Evolutionary conservation across 192 early-diverging fungal genomes (phyloP).

Genomic region (Allomyces macrogynus): DNA sequence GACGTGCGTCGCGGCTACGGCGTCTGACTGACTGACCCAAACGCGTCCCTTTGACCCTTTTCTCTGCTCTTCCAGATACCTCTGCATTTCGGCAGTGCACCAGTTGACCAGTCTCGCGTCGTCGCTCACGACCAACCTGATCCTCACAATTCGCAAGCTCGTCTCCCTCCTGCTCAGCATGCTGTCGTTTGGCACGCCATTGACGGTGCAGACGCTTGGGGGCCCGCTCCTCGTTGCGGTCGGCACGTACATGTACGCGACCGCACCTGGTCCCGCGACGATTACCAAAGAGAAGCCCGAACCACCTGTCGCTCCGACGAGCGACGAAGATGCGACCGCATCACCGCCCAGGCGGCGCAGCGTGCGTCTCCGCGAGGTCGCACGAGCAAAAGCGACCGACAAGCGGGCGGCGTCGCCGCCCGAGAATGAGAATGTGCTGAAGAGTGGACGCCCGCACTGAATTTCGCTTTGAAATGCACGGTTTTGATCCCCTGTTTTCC

Average conservation of each 20-base stretch:
- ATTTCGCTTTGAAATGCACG: too few relatives aligned
- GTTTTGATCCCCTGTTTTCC: too few relatives aligned
- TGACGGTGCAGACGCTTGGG: conserved; percentile 36
- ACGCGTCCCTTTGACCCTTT: neutral
- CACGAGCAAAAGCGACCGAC: too few relatives aligned
- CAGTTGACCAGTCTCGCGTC: conserved; percentile 53
- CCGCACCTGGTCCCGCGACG: too few relatives aligned
- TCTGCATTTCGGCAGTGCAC: conserved; percentile 75
- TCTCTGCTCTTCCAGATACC: conserved; percentile 21
- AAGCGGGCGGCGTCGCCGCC: too few relatives aligned
- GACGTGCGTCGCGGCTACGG: neutral
- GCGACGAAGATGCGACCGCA: too few relatives aligned
- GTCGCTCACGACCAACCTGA: conserved; percentile 65
- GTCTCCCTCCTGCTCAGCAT: conserved; percentile 61
- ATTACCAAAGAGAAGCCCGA: too few relatives aligned
- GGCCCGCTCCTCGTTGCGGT: conserved; percentile 58
- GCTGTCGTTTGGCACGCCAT: conserved; percentile 52
- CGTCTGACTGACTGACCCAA: conserved; percentile 3
- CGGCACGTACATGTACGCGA: conserved; percentile 57
- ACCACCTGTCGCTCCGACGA: too few relatives aligned
- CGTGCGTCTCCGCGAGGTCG: too few relatives aligned
- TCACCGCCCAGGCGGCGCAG: too few relatives aligned
- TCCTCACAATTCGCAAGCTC: conserved; percentile 70
- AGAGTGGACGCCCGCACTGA: too few relatives aligned
- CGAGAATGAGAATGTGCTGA: too few relatives aligned